Percentiles rank a stretch among this genome's conserved stretches.
phyloP scores from a whole-genome alignment of 2,329 filamentous ascomycete species.

The Fusarium incarnatum region DNA sequence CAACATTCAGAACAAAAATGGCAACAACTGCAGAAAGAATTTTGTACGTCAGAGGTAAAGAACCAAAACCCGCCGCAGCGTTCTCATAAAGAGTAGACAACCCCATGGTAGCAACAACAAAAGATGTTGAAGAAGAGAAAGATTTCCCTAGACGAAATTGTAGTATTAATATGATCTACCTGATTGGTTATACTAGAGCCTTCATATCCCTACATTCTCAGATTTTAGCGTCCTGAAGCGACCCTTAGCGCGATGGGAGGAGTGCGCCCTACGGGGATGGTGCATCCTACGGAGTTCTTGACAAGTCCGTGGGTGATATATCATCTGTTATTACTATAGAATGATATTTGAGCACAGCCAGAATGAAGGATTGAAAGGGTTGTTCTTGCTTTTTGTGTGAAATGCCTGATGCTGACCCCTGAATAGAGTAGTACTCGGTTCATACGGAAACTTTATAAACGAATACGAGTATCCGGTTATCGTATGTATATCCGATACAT shows the following conservation, averaged over 20 bases:
- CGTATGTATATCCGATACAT: not conserved
- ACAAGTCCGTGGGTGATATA: not conserved
- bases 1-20: not conserved
- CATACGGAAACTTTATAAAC: not conserved
- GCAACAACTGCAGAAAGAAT: not conserved
- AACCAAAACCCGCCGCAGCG: not conserved
- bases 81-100: not conserved
- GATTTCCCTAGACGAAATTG: not conserved
- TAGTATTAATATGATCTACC: not conserved
- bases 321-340: too few relatives aligned
- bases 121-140: not conserved
- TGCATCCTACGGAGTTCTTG: not conserved
- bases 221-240: slow-evolving; percentile 12
- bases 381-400: not conserved
- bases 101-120: not conserved
- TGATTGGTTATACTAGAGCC: slow-evolving; percentile 3
- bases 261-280: not conserved
- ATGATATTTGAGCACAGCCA: too few relatives aligned
- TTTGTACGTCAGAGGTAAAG: not conserved
- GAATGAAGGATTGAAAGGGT: too few relatives aligned
- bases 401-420: too few relatives aligned
- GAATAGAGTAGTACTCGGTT: not conserved
- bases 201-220: not conserved
- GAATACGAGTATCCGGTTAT: not conserved
- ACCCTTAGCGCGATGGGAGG: not conserved